A percentile compares a stretch with the other conserved stretches of the same genome.
phyloP scores from a whole-genome alignment of 2,329 filamentous ascomycete species.

The Didymella keratinophila region DNA sequence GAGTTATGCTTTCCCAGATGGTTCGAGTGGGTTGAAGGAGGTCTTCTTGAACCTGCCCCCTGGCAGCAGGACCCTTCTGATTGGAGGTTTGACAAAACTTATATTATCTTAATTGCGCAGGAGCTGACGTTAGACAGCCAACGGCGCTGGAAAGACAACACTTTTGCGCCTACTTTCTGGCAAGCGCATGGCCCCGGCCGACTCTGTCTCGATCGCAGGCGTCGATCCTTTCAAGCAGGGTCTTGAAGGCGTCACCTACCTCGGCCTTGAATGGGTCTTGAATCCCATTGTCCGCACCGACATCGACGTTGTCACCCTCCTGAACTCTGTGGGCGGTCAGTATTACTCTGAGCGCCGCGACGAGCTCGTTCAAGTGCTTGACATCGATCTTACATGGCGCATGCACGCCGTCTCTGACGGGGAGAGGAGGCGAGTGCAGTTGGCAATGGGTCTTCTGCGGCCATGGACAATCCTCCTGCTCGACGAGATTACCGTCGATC shows the following conservation, averaged over 20 bases:
- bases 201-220: conserved; percentile 78
- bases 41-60: conserved; percentile 80
- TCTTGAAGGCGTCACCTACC: conserved; percentile 93
- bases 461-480: conserved; percentile 92
- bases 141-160: conserved; percentile 97
- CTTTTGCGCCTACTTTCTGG: conserved; percentile 92
- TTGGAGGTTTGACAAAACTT: conserved; percentile 67
- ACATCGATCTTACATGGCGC: conserved; percentile 91
- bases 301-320: conserved; percentile 87
- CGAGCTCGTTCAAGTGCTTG: conserved; percentile 85
- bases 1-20: conserved; percentile 88
- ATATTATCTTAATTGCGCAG: no score
- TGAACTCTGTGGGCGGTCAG: conserved; percentile 85
- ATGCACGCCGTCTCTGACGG: conserved; percentile 97
- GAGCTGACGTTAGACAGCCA: conserved; percentile 62
- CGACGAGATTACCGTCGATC: conserved; percentile 96
- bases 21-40: conserved; percentile 77
- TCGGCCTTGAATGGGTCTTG: conserved; percentile 96
- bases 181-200: conserved; percentile 85
- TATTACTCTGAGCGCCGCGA: conserved; percentile 82
- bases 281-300: conserved; percentile 96
- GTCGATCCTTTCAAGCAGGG: conserved; percentile 91
- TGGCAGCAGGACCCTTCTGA: conserved; percentile 85
- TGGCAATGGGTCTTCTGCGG: conserved; percentile 92
- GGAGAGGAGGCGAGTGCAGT: conserved; percentile 87